phyloP scores from a whole-genome alignment of 371 early-diverging fungal genomes.

The Blakeslea trispora region DNA sequence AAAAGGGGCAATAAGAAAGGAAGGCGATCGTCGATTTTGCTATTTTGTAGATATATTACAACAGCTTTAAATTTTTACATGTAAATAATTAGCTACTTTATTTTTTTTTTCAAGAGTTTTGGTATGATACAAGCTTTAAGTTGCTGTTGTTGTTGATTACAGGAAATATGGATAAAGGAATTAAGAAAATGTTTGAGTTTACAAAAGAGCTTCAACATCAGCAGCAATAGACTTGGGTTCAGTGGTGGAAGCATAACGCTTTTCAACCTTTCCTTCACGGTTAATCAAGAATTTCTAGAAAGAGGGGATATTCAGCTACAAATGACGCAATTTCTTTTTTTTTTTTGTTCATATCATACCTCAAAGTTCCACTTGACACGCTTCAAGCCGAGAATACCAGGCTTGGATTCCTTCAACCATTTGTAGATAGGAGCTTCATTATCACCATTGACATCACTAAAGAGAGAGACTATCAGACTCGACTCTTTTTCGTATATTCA shows the following conservation, averaged over 20 bases:
- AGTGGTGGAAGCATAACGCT: conserved; percentile 57
- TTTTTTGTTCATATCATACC: no score
- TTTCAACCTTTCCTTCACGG: conserved; percentile 61
- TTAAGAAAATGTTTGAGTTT: no score
- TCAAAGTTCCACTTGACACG: conserved; percentile 78
- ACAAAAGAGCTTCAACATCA: conserved; percentile 54
- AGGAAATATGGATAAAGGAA: no score
- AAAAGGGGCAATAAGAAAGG: conserved; percentile 16
- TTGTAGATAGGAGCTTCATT: conserved; percentile 69
- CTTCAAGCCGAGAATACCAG: conserved; percentile 58
- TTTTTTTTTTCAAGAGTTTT: no score
- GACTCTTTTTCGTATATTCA: not conserved
- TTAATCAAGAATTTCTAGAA: conserved; percentile 71
- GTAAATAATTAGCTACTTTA: no score
- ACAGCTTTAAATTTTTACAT: conserved; percentile 3
- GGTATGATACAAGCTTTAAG: no score
- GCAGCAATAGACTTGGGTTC: conserved; percentile 54
- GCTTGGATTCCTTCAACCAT: conserved; percentile 63
- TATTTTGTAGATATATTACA: not conserved
- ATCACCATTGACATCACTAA: conserved; percentile 74
- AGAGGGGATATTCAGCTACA: conserved; percentile 2
- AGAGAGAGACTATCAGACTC: not conserved
- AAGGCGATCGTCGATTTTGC: no score
- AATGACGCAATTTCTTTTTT: conserved; percentile 12
- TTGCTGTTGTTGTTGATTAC: no score